Conservation (phyloP, 371 early-diverging fungal species). For the Apophysomyces sp. region DNA sequence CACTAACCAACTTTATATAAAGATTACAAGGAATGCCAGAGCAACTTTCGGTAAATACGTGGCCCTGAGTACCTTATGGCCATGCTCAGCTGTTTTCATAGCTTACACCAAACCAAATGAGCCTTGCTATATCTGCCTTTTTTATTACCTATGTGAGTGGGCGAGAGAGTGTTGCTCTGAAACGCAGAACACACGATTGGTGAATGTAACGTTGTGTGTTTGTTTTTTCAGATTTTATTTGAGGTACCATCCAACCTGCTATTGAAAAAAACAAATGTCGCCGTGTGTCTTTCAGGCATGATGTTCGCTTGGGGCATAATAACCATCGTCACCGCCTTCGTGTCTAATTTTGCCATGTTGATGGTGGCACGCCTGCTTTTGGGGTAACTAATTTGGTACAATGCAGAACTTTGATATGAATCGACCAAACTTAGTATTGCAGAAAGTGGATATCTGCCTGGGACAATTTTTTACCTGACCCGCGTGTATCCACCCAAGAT, state of each 20-base stretch:
- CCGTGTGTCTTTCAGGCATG: slow-evolving; percentile 28
- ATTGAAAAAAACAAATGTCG: slow-evolving; percentile 21
- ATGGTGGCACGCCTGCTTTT: slow-evolving; percentile 20
- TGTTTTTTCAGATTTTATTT: slow-evolving; percentile 22
- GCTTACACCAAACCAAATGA: slow-evolving; percentile 25
- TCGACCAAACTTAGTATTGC: slow-evolving; percentile 12
- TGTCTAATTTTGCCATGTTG: slow-evolving; percentile 19
- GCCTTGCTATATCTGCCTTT: slow-evolving; percentile 28
- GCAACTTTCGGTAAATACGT: not conserved
- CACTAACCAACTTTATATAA: not conserved
- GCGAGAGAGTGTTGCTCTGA: not conserved
- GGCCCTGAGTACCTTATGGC: not conserved
- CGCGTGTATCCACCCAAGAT: slow-evolving; percentile 28
- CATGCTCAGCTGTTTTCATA: not conserved
- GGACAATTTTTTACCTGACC: slow-evolving; percentile 25
- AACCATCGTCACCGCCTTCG: slow-evolving; percentile 28
- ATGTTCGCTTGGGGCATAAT: slow-evolving; percentile 36
- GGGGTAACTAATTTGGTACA: slow-evolving; percentile 24
- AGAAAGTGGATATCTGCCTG: slow-evolving; percentile 38
- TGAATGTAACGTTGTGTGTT: not conserved
- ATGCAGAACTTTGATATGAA: not conserved
- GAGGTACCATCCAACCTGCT: slow-evolving; percentile 37
- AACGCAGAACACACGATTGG: not conserved
- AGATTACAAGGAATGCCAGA: not conserved
- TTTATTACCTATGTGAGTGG: slow-evolving; percentile 33